Base-by-base conservation (phyloP, 2,329 filamentous ascomycete species). In the Zymoseptoria brevis region DNA sequence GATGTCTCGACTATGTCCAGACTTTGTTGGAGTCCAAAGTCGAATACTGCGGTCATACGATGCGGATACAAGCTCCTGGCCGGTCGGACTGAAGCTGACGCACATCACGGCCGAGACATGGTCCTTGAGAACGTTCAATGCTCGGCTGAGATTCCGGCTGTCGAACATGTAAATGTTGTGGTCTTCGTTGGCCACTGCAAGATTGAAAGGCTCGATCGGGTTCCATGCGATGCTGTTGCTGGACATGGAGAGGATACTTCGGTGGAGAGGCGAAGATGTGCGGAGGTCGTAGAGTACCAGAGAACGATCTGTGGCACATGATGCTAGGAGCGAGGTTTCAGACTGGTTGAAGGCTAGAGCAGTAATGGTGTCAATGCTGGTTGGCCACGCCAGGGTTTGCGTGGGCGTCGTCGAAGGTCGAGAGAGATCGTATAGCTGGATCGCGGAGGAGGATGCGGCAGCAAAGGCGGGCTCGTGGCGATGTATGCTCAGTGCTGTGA, bases 181-280 rank as follows among this genome's bases (percentile, higher is more conserved):
- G 71, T 97, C 94, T 78, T 99, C 94, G 67, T 89, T 95, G 11
- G 90, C 94, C 29, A 92, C 86, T 16, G 91, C 93, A 70, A 97
- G 87, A 76, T 97, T 96, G 80, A 96, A 96, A 7, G 91, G 89
- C 74, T 96, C 92, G 87, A 96, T 94, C 0, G 94, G 94, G 67
- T 96, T 96, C 90, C 93, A 99, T 50, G 88, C 82, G 56, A 96
- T 81, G 54, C 86, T 83, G 76, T 96, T 96, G 60, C 85, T 88
- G 45, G 91, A 85, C 66, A 99, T 87, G 56, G 84, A 89, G 65
- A 97, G 83, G 11, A 91, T 81, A 0, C 89, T 87, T 71, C 92
- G 92, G 63, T 88, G 83, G 19, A 97, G 80, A 9, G 94, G 89
- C 45, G 87, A 89, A 4, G 86, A 87, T 11, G 93, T 96, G 55